A percentile compares a stretch with the other conserved stretches of the same genome.
Evolutionary conservation across 768 basidiomycete genomes (phyloP).

Genomic region (Cyclocybe aegerita): DNA sequence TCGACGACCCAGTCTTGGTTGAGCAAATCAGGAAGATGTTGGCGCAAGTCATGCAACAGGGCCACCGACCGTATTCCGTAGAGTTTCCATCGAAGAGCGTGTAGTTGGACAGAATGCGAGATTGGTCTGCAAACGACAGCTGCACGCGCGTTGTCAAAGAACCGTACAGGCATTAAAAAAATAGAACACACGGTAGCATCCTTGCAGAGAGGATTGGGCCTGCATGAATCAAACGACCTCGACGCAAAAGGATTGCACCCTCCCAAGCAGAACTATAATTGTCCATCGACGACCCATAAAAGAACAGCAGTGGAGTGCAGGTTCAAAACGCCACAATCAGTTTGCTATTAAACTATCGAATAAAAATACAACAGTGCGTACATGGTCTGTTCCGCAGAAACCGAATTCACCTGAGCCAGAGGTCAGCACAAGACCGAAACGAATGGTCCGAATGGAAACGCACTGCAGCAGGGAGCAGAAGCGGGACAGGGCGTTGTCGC

Average conservation of each 20-base stretch:
- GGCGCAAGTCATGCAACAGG: not conserved
- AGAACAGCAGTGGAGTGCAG: not conserved
- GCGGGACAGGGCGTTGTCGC: slow-evolving; percentile 42
- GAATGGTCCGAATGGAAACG: slow-evolving; percentile 15
- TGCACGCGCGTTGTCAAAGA: slow-evolving; percentile 20
- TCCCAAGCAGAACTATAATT: slow-evolving; percentile 69
- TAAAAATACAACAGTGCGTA: slow-evolving; percentile 23
- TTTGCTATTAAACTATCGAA: not conserved
- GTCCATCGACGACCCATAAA: not conserved
- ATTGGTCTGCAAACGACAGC: slow-evolving; percentile 65
- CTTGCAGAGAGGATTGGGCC: slow-evolving; percentile 71
- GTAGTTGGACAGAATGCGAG: slow-evolving; percentile 63
- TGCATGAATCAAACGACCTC: slow-evolving; percentile 60
- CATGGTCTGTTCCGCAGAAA: slow-evolving; percentile 47
- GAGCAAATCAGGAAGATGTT: not conserved
- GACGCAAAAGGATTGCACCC: slow-evolving; percentile 86
- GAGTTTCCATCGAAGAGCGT: slow-evolving; percentile 76
- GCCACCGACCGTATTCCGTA: slow-evolving; percentile 53
- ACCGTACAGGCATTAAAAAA: not conserved
- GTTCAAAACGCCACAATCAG: slow-evolving; percentile 1
- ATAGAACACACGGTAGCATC: slow-evolving; percentile 43
- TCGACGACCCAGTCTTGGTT: slow-evolving; percentile 68
- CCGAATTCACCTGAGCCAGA: slow-evolving; percentile 46
- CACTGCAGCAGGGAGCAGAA: slow-evolving; percentile 53
- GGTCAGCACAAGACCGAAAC: not conserved